Evolutionary conservation across 2,329 filamentous ascomycete genomes (phyloP), one percentile per base, ranked within the genome.

Genomic region (Pezicula radicicola): DNA sequence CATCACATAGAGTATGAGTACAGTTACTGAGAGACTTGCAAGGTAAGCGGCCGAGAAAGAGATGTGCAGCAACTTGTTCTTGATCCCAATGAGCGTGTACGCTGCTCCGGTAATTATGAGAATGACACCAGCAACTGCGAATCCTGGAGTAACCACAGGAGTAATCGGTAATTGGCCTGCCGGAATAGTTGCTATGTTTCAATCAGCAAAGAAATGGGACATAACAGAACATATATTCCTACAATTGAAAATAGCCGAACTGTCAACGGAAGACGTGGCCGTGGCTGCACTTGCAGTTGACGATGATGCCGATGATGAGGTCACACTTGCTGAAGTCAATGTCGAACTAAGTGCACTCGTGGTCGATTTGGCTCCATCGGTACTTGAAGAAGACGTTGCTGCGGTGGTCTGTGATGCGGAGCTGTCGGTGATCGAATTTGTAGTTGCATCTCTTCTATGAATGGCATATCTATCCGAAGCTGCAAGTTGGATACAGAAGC

Each of bases 1-100:
- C 87, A 95, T 94, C 37, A 97, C 86, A 66, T 97, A 97, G 42
- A 96, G 70, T 50, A 97, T 90, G 19, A 97, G 75, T 2, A 96
- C 87, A 0, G 88, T 83, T 12, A 94, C 85, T 15, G 88, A 84
- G 35, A 97, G 72, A 42, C 85, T 81, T 19, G 82, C 78, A 25
- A 94, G 74, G 61, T 88, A 92, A 5, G 83, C 88, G 1, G 87
- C 83, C 13, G 91, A 94, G 52, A 96, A 79, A 68, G 88, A 95
- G 15, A 88, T 85, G 65, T 94, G 87, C 12, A 93, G 78, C 81
- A 81, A 86, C 68, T 80, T 79, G 63, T 90, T 90, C 70, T 90
- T 93, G 63, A 96, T 90, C 1, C 92, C 92, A 59, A 96, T 79
- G 18, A 96, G 70, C 7, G 83, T 79, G 65, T 94, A 87, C 6